These are phyloP conservation scores for Ceratocystis harringtonii DNA, from an alignment of 2,329 filamentous ascomycete genomes.

Conservation along the genomic window DNA sequence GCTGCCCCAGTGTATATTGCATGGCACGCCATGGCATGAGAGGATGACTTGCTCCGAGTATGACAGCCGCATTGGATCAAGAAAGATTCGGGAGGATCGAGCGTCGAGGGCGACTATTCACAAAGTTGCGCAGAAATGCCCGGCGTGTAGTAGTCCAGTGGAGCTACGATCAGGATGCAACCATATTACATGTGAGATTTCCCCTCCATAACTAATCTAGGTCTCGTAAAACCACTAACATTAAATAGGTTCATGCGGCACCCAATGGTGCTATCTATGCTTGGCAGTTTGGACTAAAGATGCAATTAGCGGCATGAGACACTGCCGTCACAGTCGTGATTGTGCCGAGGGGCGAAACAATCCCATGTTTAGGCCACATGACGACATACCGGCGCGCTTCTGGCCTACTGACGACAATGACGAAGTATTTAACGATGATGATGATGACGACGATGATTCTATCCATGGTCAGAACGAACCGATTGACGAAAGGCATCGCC, in stretches of 20 bases:
- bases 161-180: slow-evolving; percentile 28
- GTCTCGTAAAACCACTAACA: no score
- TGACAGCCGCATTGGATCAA: slow-evolving; percentile 22
- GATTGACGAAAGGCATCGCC: background rate
- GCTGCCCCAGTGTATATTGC: slow-evolving; percentile 24
- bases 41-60: slow-evolving; percentile 27
- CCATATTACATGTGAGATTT: slow-evolving; percentile 27
- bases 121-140: slow-evolving; percentile 25
- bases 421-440: background rate
- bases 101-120: slow-evolving; percentile 25
- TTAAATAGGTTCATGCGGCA: slow-evolving; percentile 24
- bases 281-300: slow-evolving; percentile 22
- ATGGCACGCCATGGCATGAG: slow-evolving; percentile 27
- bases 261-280: slow-evolving; percentile 30
- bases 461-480: background rate
- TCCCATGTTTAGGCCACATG: slow-evolving; percentile 7
- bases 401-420: background rate
- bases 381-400: slow-evolving; percentile 1
- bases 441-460: background rate
- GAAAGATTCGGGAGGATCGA: slow-evolving; percentile 22
- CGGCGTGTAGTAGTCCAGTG: slow-evolving; percentile 25
- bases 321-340: background rate
- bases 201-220: no score
- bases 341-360: slow-evolving; percentile 7
- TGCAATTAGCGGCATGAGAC: slow-evolving; percentile 6